Evolutionary conservation across 768 basidiomycete species (phyloP).

Genomic region (Chalciporus chontae): DNA sequence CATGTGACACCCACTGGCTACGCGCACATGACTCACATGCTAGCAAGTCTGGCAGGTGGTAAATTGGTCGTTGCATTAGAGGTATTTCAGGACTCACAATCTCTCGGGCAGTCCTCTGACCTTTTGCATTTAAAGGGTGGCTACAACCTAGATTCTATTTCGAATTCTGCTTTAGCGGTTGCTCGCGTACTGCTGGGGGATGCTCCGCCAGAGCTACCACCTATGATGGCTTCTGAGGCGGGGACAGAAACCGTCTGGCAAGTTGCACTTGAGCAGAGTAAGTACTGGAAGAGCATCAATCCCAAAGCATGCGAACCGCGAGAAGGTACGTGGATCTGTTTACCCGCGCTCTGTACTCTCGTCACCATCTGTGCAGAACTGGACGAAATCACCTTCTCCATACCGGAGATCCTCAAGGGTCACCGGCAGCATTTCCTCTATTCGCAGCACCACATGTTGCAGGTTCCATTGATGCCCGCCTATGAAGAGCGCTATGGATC

Average conservation of each 20-base stretch:
- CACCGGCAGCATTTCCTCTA: slow-evolving; percentile 85
- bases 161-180: slow-evolving; percentile 84
- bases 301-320: slow-evolving; percentile 79
- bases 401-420: slow-evolving; percentile 83
- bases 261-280: slow-evolving; percentile 83
- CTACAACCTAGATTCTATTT: slow-evolving; percentile 88
- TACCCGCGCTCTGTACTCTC: neutral
- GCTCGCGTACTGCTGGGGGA: slow-evolving; percentile 87
- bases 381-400: slow-evolving; percentile 59
- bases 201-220: slow-evolving; percentile 69
- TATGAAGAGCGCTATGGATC: slow-evolving; percentile 72
- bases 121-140: slow-evolving; percentile 63
- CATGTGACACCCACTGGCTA: slow-evolving; percentile 89
- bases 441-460: slow-evolving; percentile 71
- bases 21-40: slow-evolving; percentile 99
- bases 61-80: slow-evolving; percentile 91
- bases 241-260: slow-evolving; percentile 90
- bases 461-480: slow-evolving; percentile 71
- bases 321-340: slow-evolving; percentile 50
- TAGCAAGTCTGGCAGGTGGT: slow-evolving; percentile 82
- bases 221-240: slow-evolving; percentile 70
- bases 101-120: slow-evolving; percentile 1
- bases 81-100: slow-evolving; percentile 41
- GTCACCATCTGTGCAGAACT: slow-evolving; percentile 40
- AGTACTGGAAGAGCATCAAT: slow-evolving; percentile 87